These are phyloP conservation scores for Sugiyamaella marilandica DNA, from an alignment of 805 yeast genomes.

Conservation along the genomic window DNA sequence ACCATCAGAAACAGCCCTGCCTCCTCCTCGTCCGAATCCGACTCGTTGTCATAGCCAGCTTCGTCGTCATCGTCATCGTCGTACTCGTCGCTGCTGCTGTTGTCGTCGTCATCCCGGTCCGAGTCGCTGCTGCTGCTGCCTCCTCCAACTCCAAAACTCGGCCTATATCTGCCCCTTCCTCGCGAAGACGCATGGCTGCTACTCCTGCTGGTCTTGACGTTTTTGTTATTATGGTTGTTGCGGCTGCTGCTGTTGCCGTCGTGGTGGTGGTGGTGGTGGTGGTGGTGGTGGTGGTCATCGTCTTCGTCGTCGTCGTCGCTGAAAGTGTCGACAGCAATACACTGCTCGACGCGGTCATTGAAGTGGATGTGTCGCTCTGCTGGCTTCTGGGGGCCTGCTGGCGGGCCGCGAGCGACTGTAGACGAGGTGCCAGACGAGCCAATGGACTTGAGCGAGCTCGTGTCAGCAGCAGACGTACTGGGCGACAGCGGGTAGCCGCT, in stretches of 20 bases:
- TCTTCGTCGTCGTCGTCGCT: constrained; percentile 18
- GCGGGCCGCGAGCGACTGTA: background rate
- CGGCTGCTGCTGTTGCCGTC: too few relatives aligned
- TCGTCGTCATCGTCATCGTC: constrained; percentile 27
- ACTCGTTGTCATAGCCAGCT: constrained; percentile 33
- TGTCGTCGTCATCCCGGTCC: constrained; percentile 25
- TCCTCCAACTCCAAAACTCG: constrained; percentile 4
- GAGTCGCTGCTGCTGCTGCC: constrained; percentile 10
- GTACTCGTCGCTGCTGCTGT: constrained; percentile 26
- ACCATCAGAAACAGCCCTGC: constrained; percentile 67
- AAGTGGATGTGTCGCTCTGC: constrained; percentile 76
- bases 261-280: background rate
- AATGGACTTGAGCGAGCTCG: constrained; percentile 3
- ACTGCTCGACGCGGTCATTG: constrained; percentile 91
- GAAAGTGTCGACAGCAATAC: constrained; percentile 60
- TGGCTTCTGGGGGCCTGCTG: constrained; percentile 23
- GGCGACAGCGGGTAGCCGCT: constrained; percentile 6
- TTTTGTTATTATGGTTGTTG: too few relatives aligned
- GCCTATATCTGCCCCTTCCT: background rate
- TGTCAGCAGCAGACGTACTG: constrained; percentile 1
- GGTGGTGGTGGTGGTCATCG: background rate
- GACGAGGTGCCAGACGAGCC: constrained; percentile 7
- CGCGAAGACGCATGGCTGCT: background rate
- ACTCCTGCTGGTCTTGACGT: background rate
- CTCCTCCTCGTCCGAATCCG: constrained; percentile 51